Percentiles rank a stretch among this genome's conserved stretches.
Conservation (phyloP, 2,329 filamentous ascomycete genomes). For the Microcyclospora pomicola region DNA sequence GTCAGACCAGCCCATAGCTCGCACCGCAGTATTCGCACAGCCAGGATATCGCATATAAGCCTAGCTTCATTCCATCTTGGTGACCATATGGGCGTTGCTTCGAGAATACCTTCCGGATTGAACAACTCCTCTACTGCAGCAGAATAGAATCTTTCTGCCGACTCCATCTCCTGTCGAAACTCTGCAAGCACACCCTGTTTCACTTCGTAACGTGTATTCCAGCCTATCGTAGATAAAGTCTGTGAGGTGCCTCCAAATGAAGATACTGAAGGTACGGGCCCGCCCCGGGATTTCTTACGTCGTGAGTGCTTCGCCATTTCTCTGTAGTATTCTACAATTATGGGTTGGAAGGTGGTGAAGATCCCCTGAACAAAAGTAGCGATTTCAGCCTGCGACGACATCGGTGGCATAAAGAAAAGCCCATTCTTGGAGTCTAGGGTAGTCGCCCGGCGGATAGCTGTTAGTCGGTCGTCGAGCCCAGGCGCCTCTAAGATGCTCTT, state of each 20-base stretch:
- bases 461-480: slow-evolving; percentile 61
- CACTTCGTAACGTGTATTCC: slow-evolving; percentile 90
- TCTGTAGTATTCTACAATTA: slow-evolving; percentile 78
- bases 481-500: slow-evolving; percentile 44
- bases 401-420: slow-evolving; percentile 68
- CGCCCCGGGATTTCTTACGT: slow-evolving; percentile 70
- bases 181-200: slow-evolving; percentile 85
- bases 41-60: slow-evolving; percentile 67
- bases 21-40: slow-evolving; percentile 69
- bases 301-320: slow-evolving; percentile 85
- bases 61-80: slow-evolving; percentile 86
- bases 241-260: slow-evolving; percentile 60
- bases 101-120: slow-evolving; percentile 62
- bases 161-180: slow-evolving; percentile 85
- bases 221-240: slow-evolving; percentile 69
- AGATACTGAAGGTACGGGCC: slow-evolving; percentile 53
- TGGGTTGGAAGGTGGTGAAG: slow-evolving; percentile 56
- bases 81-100: slow-evolving; percentile 80
- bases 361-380: slow-evolving; percentile 60
- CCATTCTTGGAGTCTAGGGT: slow-evolving; percentile 67
- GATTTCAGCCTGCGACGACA: slow-evolving; percentile 57
- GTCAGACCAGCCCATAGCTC: slow-evolving; percentile 66
- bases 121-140: slow-evolving; percentile 75
- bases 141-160: slow-evolving; percentile 71
- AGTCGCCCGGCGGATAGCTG: slow-evolving; percentile 64